Base-by-base conservation (phyloP, 2,329 filamentous ascomycete species). In the Xylariales sp. region DNA sequence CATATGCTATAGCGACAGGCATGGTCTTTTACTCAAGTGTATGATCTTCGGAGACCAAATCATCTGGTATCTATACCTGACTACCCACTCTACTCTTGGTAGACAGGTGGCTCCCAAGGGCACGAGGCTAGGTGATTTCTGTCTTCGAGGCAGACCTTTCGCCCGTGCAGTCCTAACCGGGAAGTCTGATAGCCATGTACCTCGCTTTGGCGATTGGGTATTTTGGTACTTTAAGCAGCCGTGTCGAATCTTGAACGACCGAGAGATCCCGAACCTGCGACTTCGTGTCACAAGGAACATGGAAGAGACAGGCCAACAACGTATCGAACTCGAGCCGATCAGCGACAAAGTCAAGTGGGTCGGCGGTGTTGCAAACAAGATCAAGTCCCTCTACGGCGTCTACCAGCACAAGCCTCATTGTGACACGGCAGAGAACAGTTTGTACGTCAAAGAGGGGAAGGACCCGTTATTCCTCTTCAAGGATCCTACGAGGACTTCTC, bases 401-500 rank as follows among this genome's bases (percentile, higher is more conserved):
- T 61, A 57, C 36, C 3, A 32, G 1, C 44, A 49, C 12, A 34
- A 44, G 4, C 51, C 53, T 2, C 22, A 54, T 7, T 64, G 62
- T 29, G 60, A 59, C n/a, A 51, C 52, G 2, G 52, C 62, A 1
- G 58, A 60, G 39, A 31, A 52, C 6, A 56, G 52, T 14, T 48
- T 64, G 1, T 54, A 57, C 31, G 44, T 50, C 11, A 14, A n/a
- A 9, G 6, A 40, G 0, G 18, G 29, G 4, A 5, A 16, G 0
- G 28, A 25, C 21, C 16, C 19, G 2, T 34, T 56, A 1, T 63
- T 51, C 24, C 48, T 56, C 22, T 66, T 60, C 53, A 63, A 59
- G 33, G 59, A 58, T n/a, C 44, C 51, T 5, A 43, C 46, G 3
- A 52, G 40, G 10, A 49, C 50, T 2, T 46, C 48, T 3, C n/a